Evolutionary conservation across 2,329 filamentous ascomycete species (phyloP).

Genomic region (Microsporum ferrugineum): DNA sequence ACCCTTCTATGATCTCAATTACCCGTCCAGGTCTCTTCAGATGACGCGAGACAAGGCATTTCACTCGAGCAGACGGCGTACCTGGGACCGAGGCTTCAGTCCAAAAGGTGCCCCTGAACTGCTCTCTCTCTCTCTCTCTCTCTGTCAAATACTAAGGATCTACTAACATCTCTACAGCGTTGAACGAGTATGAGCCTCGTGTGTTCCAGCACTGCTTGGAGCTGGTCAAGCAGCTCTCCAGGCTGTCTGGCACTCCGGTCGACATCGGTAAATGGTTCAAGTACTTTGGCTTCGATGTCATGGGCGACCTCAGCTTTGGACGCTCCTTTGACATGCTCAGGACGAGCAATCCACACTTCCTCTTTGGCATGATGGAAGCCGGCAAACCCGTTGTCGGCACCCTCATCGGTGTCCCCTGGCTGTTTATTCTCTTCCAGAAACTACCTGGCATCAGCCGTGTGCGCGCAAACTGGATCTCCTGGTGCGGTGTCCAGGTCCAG

Average conservation of each 20-base stretch:
- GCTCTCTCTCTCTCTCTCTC: neutral
- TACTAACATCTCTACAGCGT: conserved; percentile 1
- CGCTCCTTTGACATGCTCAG: conserved; percentile 28
- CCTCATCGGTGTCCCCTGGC: conserved; percentile 17
- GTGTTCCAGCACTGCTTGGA: conserved; percentile 7
- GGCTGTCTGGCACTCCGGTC: conserved; percentile 4
- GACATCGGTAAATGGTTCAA: conserved; percentile 16
- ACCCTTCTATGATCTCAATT: conserved; percentile 19
- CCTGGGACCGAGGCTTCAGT: conserved; percentile 26
- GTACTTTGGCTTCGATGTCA: conserved; percentile 23
- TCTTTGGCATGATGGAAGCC: conserved; percentile 15
- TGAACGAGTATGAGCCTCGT: conserved; percentile 10
- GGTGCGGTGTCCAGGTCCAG: conserved; percentile 14
- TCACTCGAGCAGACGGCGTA: conserved; percentile 16
- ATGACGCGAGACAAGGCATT: conserved; percentile 16
- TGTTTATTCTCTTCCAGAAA: conserved; percentile 17
- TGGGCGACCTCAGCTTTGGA: conserved; percentile 29
- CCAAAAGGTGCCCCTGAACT: conserved; percentile 16
- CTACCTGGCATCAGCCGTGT: conserved; percentile 13
- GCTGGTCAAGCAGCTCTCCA: conserved; percentile 4
- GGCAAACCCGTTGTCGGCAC: conserved; percentile 15
- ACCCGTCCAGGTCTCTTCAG: conserved; percentile 17
- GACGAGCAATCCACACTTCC: conserved; percentile 14
- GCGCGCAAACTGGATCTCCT: conserved; percentile 11
- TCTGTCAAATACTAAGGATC: neutral